A percentile compares a stretch with the other conserved stretches of the same genome.
phyloP scores from a whole-genome alignment of 495 filamentous ascomycete species.

The Oidiodendron maius region DNA sequence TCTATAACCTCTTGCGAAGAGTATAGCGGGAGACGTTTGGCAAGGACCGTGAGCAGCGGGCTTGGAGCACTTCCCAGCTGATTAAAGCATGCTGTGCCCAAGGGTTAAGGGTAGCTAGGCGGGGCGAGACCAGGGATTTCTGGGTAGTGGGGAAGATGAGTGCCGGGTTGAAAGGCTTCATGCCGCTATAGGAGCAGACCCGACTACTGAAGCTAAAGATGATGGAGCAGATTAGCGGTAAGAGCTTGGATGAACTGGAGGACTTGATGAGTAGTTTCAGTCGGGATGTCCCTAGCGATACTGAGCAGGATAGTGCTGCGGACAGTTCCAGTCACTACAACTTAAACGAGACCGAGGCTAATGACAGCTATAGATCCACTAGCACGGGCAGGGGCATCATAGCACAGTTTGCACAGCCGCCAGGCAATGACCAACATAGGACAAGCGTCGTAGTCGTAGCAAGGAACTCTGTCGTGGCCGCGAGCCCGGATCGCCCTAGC shows the following conservation, averaged over 20 bases:
- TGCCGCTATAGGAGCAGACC: slow-evolving; percentile 4
- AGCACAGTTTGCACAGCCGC: no score
- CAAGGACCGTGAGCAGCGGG: background rate
- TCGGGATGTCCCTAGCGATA: no score
- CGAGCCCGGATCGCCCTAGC: no score
- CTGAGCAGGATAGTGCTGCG: no score
- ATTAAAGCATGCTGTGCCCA: background rate
- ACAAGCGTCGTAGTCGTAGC: no score
- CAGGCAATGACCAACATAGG: no score
- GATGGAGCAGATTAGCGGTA: slow-evolving; percentile 1
- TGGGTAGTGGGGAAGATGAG: slow-evolving; percentile 7
- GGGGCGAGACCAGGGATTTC: background rate
- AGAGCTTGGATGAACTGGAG: slow-evolving; percentile 2
- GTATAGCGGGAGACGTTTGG: background rate
- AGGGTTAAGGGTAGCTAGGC: background rate
- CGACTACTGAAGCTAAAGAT: slow-evolving; percentile 2
- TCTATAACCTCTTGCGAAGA: background rate
- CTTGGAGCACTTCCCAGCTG: background rate
- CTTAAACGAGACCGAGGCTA: no score
- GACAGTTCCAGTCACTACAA: no score
- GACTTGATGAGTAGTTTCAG: slow-evolving; percentile 2
- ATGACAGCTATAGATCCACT: no score
- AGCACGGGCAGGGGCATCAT: no score
- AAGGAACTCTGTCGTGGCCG: no score
- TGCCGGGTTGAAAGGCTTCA: background rate